Conservation (phyloP, 2,329 filamentous ascomycete species). For the Clarireedia paspali region DNA sequence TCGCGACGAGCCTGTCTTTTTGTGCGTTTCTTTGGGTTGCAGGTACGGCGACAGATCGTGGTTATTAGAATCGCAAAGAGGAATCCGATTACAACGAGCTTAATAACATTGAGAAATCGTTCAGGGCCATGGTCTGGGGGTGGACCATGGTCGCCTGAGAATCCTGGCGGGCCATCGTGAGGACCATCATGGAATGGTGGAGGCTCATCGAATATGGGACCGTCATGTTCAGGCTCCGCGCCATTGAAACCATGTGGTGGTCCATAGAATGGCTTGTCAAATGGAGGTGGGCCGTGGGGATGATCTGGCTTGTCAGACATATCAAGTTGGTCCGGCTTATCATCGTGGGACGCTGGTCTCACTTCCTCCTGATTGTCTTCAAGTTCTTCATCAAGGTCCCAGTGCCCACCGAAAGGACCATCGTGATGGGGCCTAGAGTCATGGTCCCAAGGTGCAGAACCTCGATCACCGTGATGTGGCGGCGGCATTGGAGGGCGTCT, state of each 20-base stretch:
- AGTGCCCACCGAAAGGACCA: no score
- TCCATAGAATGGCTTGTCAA: constrained; percentile 7
- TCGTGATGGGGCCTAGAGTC: no score
- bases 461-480: no score
- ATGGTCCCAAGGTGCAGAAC: no score
- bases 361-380: no score
- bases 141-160: neutral
- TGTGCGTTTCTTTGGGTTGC: constrained; percentile 11
- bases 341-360: no score
- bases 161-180: neutral
- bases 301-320: neutral
- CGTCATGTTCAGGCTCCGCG: neutral
- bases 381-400: no score
- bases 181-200: neutral
- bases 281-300: neutral
- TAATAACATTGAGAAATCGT: constrained; percentile 13
- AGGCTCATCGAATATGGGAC: no score
- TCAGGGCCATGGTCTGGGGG: neutral
- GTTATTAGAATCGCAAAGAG: constrained; percentile 19
- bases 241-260: neutral
- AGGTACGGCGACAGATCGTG: constrained; percentile 18
- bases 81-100: constrained; percentile 19
- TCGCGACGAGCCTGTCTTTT: constrained; percentile 14
- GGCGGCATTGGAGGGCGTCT: no score
- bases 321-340: no score